Conservation (phyloP, 345 rosid genomes). For the Salix udensis region DNA sequence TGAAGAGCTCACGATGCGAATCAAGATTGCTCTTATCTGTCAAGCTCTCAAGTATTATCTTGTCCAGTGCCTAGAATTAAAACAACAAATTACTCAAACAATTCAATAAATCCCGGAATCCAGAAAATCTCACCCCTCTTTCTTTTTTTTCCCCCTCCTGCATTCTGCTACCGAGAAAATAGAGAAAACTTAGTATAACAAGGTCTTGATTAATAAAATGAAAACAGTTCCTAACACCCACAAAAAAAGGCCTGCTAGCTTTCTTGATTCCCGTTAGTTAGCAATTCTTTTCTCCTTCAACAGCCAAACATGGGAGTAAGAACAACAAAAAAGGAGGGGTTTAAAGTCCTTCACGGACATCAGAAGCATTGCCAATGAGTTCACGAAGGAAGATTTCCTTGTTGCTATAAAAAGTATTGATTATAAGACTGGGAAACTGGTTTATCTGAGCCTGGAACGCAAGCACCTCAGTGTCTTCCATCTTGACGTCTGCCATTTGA, state of each 20-base stretch:
- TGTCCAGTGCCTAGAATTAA: slow-evolving; percentile 56
- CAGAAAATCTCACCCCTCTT: no score
- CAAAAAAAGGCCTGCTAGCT: no score
- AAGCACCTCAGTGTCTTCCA: slow-evolving; percentile 80
- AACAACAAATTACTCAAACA: background rate
- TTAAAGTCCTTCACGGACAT: slow-evolving; percentile 34
- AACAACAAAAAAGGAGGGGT: no score
- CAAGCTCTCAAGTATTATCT: slow-evolving; percentile 66
- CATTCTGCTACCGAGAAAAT: no score
- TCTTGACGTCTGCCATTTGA: slow-evolving; percentile 59
- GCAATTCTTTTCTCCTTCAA: no score
- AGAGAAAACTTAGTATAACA: no score
- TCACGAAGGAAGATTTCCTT: slow-evolving; percentile 83
- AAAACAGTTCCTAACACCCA: no score
- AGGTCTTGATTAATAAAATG: no score
- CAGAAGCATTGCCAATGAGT: slow-evolving; percentile 59
- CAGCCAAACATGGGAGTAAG: no score
- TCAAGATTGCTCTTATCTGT: slow-evolving; percentile 87
- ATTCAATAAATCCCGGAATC: no score
- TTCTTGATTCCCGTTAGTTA: no score
- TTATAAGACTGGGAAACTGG: slow-evolving; percentile 72
- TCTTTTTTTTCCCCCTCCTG: no score
- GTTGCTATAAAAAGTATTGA: slow-evolving; percentile 88
- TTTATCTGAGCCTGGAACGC: slow-evolving; percentile 90
- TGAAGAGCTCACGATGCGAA: slow-evolving; percentile 75